phyloP scores from a whole-genome alignment of 768 basidiomycete genomes.

The Amanita phalloides region DNA sequence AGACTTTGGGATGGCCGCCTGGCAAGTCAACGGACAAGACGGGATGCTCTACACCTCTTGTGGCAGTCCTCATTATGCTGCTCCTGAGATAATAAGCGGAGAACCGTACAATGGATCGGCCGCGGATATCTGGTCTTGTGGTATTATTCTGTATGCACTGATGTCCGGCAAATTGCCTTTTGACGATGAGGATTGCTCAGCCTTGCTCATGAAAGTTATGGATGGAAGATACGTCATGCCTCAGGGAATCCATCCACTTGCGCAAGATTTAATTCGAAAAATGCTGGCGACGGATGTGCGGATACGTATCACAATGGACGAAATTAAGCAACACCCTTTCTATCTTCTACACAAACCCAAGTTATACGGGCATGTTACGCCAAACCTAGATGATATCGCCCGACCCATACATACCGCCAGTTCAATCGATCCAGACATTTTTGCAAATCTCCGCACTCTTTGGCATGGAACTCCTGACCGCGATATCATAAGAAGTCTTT shows the following conservation, averaged over 20 bases:
- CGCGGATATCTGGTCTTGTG: conserved; percentile 97
- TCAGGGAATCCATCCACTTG: conserved; percentile 49
- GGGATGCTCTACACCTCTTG: conserved; percentile 71
- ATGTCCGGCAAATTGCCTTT: conserved; percentile 85
- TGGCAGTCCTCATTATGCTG: conserved; percentile 92
- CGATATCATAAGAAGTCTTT: conserved; percentile 61
- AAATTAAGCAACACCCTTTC: conserved; percentile 77
- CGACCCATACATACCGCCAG: conserved; percentile 49
- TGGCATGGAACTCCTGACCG: conserved; percentile 77
- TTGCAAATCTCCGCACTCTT: conserved; percentile 83
- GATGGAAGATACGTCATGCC: conserved; percentile 69
- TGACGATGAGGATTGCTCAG: conserved; percentile 75
- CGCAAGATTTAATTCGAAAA: conserved; percentile 64
- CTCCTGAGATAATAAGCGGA: conserved; percentile 84
- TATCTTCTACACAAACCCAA: conserved; percentile 46
- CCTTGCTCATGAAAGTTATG: conserved; percentile 76
- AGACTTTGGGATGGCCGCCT: conserved; percentile 97
- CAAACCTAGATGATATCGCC: conserved; percentile 57
- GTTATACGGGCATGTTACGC: conserved; percentile 30
- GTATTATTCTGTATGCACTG: conserved; percentile 87
- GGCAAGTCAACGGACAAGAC: conserved; percentile 49
- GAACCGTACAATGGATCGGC: conserved; percentile 73
- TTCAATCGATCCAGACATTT: conserved; percentile 81
- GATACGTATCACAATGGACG: conserved; percentile 72
- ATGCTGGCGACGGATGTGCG: conserved; percentile 75